A percentile compares a stretch with the other conserved stretches of the same genome.
Evolutionary conservation across 371 early-diverging fungal genomes (phyloP).

Genomic region (Syncephalastrum monosporum): DNA sequence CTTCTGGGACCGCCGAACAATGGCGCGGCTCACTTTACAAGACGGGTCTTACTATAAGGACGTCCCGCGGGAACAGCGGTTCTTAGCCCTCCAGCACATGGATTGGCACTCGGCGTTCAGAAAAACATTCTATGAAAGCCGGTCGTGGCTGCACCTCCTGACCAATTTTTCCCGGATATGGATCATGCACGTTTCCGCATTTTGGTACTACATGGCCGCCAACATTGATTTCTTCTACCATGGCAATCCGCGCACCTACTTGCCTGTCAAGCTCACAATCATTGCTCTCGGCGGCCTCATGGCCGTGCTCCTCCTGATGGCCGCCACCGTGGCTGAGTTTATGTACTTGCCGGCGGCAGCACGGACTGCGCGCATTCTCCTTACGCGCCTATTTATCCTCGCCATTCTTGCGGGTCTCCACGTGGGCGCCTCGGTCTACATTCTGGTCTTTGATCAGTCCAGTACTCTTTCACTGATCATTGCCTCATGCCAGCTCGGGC

Average conservation of each 20-base stretch:
- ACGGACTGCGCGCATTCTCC: conserved; percentile 54
- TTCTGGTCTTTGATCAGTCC: conserved; percentile 43
- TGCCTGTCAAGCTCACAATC: conserved; percentile 60
- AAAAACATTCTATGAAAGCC: conserved; percentile 85
- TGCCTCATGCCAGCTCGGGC: conserved; percentile 61
- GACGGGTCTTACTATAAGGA: conserved; percentile 62
- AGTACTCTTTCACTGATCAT: conserved; percentile 50
- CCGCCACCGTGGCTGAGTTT: conserved; percentile 71
- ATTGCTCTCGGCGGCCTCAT: conserved; percentile 75
- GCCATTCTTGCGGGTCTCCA: conserved; percentile 57
- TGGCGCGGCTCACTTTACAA: conserved; percentile 59
- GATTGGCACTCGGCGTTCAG: conserved; percentile 70
- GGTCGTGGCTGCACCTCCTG: conserved; percentile 80
- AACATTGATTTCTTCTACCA: conserved; percentile 69
- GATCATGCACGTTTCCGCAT: conserved; percentile 79
- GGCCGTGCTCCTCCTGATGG: conserved; percentile 62
- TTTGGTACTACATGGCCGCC: conserved; percentile 82
- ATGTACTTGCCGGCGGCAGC: conserved; percentile 60
- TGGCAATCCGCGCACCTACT: conserved; percentile 17
- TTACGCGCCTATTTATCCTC: conserved; percentile 59
- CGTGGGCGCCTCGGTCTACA: conserved; percentile 64
- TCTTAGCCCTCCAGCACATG: conserved; percentile 54
- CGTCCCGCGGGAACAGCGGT: conserved; percentile 62
- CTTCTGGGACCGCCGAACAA: conserved; percentile 76
- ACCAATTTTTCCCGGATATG: conserved; percentile 87